phyloP scores from a whole-genome alignment of 805 yeast species.

The Metschnikowia koreensis region DNA sequence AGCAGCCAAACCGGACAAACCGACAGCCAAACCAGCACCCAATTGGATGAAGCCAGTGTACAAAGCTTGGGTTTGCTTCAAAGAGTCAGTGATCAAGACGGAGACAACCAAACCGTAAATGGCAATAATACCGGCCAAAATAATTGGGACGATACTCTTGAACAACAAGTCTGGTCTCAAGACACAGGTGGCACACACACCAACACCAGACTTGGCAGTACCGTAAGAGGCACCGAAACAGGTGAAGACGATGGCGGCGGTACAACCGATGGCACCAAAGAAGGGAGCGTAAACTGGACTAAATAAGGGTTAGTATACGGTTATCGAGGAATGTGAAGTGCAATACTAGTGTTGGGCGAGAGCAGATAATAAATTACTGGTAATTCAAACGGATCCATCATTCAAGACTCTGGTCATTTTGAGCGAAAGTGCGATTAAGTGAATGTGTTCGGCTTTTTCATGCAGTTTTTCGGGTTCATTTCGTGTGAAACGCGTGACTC shows the following conservation, averaged over 20 bases:
- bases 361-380: no score
- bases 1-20: constrained; percentile 95
- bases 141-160: constrained; percentile 92
- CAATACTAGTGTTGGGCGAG: no score
- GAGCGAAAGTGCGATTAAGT: no score
- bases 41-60: constrained; percentile 97
- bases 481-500: neutral
- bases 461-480: neutral
- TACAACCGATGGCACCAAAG: constrained; percentile 99
- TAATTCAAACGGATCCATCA: no score
- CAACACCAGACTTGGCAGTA: constrained; percentile 98
- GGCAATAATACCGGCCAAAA: constrained; percentile 99
- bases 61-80: constrained; percentile 82
- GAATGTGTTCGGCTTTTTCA: no score
- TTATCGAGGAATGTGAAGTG: neutral
- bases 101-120: constrained; percentile 96
- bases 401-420: no score
- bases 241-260: constrained; percentile 98
- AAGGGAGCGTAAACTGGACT: constrained; percentile 61
- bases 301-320: constrained; percentile 7
- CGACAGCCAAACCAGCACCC: constrained; percentile 97
- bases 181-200: constrained; percentile 97
- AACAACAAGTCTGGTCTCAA: constrained; percentile 95
- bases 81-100: constrained; percentile 86
- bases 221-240: constrained; percentile 99